Base-by-base conservation (phyloP, 2,329 filamentous ascomycete genomes). In the Colletotrichum sp. region DNA sequence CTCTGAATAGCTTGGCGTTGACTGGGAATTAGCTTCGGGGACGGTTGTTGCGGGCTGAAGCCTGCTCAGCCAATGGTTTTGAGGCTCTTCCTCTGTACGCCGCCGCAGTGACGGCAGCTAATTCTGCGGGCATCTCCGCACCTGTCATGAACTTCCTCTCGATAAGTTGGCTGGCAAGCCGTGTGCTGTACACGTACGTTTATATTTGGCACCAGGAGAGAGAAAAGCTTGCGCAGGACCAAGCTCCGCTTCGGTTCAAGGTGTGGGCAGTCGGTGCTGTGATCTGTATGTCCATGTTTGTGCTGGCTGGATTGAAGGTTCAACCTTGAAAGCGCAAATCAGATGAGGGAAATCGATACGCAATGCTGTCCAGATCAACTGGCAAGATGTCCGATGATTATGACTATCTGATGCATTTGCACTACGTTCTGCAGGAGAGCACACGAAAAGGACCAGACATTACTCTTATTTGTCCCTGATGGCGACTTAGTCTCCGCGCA, bases 321-420 rank as follows among this genome's bases (percentile, higher is more conserved):
- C n/a, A 2, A 2, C 0, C n/a, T 22, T 52, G 43, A 52, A 8
- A 0, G 0, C 12, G 10, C n/a, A 22, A 52, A 0, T 10, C 13
- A 48, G 43, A 52, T 25, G 8, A 13, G 43, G n/a, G n/a, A 13
- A 52, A 13, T 52, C n/a, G 3, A 52, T 13, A 22, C 12, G 12
- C 6, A 3, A 48, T 48, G 6, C 6, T 13, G 0, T 22, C 6
- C 43, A 52, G 39, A 13, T 4, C 6, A 18, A 48, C 39, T 12
- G 9, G 18, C 39, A 48, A n/a, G 39, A 22, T 0, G 39, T 0
- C n/a, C 18, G 39, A 43, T 18, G 39, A 43, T 43, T 3, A 3
- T 10, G 39, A n/a, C 39, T 43, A 1, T 43, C 39, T 43, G 39
- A 10, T 3, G 0, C 1, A 6, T 43, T 43, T n/a, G 39, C 9